Base-by-base conservation (phyloP, 495 filamentous ascomycete species). In the Podospora anserina region DNA sequence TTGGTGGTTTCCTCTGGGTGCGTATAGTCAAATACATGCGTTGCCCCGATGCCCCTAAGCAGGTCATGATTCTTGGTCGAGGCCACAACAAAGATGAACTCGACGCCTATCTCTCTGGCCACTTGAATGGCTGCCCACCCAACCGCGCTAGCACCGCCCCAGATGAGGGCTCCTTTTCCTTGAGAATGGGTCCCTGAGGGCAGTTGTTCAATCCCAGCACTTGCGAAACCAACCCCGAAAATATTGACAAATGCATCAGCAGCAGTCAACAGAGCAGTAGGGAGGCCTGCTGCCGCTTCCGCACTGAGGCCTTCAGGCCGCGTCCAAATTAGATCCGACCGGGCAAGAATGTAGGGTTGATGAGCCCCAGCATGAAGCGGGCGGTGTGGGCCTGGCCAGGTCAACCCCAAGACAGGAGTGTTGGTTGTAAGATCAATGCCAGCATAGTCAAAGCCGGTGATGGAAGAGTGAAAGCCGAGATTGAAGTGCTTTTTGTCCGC, bases 401-500 rank as follows among this genome's bases (percentile, higher is more conserved):
- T 69, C 39, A 71, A 58, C 63, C 70, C 70, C 18, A 71, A 27
- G 23, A 71, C 54, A 5, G 54, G 20, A 7, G 15, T 57, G 54
- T 6, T 13, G 18, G 63, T 64, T 61, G 30, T 63, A 62, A 11
- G 60, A 54, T 11, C 18, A 5, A 63, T 60, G 59, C 70, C 70
- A 20, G 61, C 13, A 26, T 66, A 66, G 54, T 71, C 70, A 64
- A 69, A 71, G 63, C 70, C 70, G 32, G 62, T 59, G 20, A 71
- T 27, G 49, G 65, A 69, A 16, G 70, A 69, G 66, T 69, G 49
- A 11, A 69, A 32, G 30, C 66, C 66, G 57, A 71, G 57, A 59
- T 49, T 18, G 66, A 64, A 66, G 64, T 71, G 70, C 32, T 68
- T 68, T 49, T 66, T 15, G 70, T 71, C 70, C 60, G 66, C 70